Conservation (phyloP, 805 yeast genomes). For the Danielozyma ontarioensis region DNA sequence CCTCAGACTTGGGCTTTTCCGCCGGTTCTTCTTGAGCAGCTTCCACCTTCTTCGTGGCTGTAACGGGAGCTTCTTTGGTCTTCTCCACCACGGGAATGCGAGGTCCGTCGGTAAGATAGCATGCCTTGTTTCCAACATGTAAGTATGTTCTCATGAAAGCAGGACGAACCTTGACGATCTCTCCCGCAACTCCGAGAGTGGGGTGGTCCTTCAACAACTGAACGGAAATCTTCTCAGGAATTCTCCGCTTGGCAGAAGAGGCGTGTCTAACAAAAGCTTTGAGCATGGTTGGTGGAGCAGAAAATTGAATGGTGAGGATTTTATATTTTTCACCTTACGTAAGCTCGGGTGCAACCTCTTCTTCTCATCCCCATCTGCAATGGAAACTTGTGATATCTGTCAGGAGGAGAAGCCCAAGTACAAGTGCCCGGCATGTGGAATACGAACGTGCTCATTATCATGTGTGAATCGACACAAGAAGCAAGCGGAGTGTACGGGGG, state of each 20-base stretch:
- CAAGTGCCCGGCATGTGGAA: slow-evolving; percentile 74
- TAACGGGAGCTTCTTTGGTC: slow-evolving; percentile 2
- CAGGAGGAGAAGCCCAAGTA: slow-evolving; percentile 47
- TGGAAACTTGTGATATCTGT: slow-evolving; percentile 30
- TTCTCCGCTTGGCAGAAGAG: slow-evolving; percentile 5
- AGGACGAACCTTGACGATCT: slow-evolving; percentile 69
- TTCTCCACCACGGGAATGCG: slow-evolving; percentile 37
- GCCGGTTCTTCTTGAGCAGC: slow-evolving; percentile 2
- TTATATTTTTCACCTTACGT: neutral
- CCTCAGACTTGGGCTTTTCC: slow-evolving; percentile 8
- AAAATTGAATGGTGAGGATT: too few relatives aligned
- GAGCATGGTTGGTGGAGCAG: neutral
- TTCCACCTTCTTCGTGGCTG: slow-evolving; percentile 1
- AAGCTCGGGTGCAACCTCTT: neutral
- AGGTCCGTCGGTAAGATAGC: slow-evolving; percentile 42
- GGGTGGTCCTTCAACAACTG: slow-evolving; percentile 71
- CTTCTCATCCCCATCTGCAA: slow-evolving; percentile 14
- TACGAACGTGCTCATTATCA: slow-evolving; percentile 59
- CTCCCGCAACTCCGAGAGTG: slow-evolving; percentile 63
- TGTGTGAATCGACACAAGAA: slow-evolving; percentile 72
- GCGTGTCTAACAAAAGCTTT: slow-evolving; percentile 10
- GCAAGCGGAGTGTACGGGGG: slow-evolving; percentile 61
- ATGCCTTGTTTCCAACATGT: slow-evolving; percentile 69
- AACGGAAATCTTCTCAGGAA: slow-evolving; percentile 50
- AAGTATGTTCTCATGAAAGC: slow-evolving; percentile 78